Evolutionary conservation across 768 basidiomycete species (phyloP), one percentile per base, ranked within the genome.

Genomic region (Amylocystis lapponica): DNA sequence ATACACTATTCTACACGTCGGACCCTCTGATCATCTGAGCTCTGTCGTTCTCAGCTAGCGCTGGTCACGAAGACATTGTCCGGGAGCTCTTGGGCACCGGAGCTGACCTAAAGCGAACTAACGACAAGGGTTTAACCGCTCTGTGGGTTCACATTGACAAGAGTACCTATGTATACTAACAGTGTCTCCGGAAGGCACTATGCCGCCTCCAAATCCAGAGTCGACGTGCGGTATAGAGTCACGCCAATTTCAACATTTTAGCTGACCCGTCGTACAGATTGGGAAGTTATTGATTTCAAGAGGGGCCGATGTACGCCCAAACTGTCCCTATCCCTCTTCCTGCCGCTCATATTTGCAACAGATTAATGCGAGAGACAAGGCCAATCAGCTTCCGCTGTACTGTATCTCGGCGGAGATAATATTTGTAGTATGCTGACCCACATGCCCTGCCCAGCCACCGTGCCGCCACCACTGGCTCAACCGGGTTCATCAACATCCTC

Each of bases 341-440:
- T 41, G n/a, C 22, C 14, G n/a, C 30, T 33, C 13, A 35, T 12
- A n/a, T 13, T n/a, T 29, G 5, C 10, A 27, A 20, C 58, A 99
- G 90, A 87, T 95, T 67, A 99, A 98, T 58, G 86, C 86, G 33
- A 86, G 79, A 66, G 95, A 99, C 71, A 83, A 81, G 53, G 92
- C 94, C 32, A 92, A 86, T 60, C 96, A 99, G 66, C 70, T 81
- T 34, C 91, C 96, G 43, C 72, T 99, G 83, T 92, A 56, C 39
- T n/a, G n/a, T n/a, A n/a, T n/a, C n/a, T n/a, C n/a, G n/a, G n/a
- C n/a, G n/a, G n/a, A n/a, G 86, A 61, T 37, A 17, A 4, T 36
- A 17, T 38, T 36, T 23, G 9, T 9, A 21, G 33, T 14, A 22
- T 17, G 16, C 37, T 20, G 7, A 43, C 41, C 19, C 25, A n/a